Conservation (phyloP, 1,139 yeast genomes). For the Candida sanyaensis region DNA sequence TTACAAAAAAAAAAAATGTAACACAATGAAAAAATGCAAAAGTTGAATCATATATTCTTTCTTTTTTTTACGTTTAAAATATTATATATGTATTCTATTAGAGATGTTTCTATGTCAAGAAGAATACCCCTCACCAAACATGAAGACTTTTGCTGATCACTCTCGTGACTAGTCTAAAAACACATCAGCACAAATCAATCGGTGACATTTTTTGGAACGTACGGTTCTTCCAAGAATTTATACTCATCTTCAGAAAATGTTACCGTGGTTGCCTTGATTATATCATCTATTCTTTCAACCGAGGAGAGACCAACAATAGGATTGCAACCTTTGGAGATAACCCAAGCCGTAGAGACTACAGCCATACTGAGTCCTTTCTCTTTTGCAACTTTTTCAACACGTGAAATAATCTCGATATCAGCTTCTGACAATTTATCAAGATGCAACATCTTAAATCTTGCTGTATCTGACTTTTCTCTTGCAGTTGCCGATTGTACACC, state of each 20-base stretch:
- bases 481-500: slow-evolving; percentile 7
- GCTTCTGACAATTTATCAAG: slow-evolving; percentile 13
- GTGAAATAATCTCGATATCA: slow-evolving; percentile 41
- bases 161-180: background rate
- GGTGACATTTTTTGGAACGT: slow-evolving; percentile 18
- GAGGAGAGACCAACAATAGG: slow-evolving; percentile 61
- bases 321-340: slow-evolving; percentile 46
- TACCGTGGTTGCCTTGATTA: slow-evolving; percentile 42
- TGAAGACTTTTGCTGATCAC: too few species aligned
- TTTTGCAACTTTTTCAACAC: slow-evolving; percentile 57
- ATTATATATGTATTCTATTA: too few species aligned
- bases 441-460: slow-evolving; percentile 7
- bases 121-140: background rate
- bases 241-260: slow-evolving; percentile 47
- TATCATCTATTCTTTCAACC: slow-evolving; percentile 54
- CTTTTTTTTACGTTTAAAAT: too few species aligned
- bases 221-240: slow-evolving; percentile 51
- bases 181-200: background rate
- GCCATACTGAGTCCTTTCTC: slow-evolving; percentile 53
- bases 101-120: background rate
- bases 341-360: slow-evolving; percentile 58
- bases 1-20: too few species aligned
- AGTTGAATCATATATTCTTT: too few species aligned
- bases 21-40: too few species aligned
- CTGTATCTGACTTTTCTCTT: slow-evolving; percentile 12